Base-by-base conservation (phyloP, 73 alveolate genomes). In the Paramecium pentaurelia region DNA sequence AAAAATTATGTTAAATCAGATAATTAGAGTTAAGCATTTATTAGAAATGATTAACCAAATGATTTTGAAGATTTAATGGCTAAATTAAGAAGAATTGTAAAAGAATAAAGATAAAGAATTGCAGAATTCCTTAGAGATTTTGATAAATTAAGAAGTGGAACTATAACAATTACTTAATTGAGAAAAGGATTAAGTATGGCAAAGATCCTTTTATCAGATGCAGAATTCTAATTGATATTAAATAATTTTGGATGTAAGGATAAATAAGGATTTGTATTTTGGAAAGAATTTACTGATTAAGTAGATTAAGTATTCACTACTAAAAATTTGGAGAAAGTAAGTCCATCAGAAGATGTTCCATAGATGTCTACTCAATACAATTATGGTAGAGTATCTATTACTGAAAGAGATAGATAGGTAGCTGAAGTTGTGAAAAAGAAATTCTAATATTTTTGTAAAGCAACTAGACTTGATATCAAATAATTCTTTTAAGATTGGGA, bases 41-140 rank as follows among this genome's bases (percentile, higher is more conserved):
- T 96, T 18, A 92, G 91, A 71, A 92, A 94, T 54, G 94, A 83
- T 86, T 70, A 93, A 64, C 99, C 99, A 8, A 97, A 96, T 42
- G 98, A 96, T 83, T 88, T 96, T 25, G 97, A 97, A 18, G 99
- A 97, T 94, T 96, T 97, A 12, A 64, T 97, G 60, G 98, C 98
- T 47, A 96, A 95, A 83, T 92, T 97, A 12, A 94, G 98, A 77
- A 93, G 92, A 77, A 85, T 86, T 37, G 97, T 96, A 86, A 96
- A 95, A 70, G 97, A 97, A 92, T 93, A 96, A 75, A 83, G 98
- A 20, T 88, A 96, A 44, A 86, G 99, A 89, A 88, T 97, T 30
- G 92, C 93, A 42, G 99, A 97, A 93, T 97, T 97, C 93, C 93
- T 97, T 88, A 95, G 99, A 93, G 99, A 97, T 94, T 97, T 97